Base-by-base conservation (phyloP, 495 filamentous ascomycete genomes). In the Aspergillus incahuasiensis region DNA sequence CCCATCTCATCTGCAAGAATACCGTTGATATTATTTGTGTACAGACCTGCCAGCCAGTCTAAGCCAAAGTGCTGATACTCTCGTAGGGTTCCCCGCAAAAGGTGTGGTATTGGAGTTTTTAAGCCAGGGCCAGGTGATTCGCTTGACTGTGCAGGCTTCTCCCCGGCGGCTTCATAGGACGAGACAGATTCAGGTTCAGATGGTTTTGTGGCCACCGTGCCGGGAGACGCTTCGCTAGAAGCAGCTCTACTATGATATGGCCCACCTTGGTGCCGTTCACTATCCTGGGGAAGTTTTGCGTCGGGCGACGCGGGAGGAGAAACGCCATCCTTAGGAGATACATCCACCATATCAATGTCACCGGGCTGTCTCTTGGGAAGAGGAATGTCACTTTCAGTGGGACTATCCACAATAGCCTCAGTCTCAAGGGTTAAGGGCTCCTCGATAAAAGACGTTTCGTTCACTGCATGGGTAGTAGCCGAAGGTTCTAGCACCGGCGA, bases 1-100 rank as follows among this genome's bases (percentile, higher is more conserved):
- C 95, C 95, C 95, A 99, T 99, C 64, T 99, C 95, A 65, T 99
- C 95, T 5, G 95, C 95, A n/a, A 99, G 77, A 48, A 99, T 99
- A 39, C 95, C 95, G 66, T 99, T 99, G 47, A 90, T 94, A 56
- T 89, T 82, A 56, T 90, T 92, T n/a, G 84, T 85, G 70, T 99
- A 96, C 5, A 97, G 80, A 1, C 87, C 85, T 6, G 91, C 90
- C 40, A 99, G 86, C 95, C 95, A 99, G 64, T 99, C 95, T 13
- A 99, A 75, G 9, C 95, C 95, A 67, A 87, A 88, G 63, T 97
- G 95, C 57, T 99, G 95, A 63, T 99, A 99, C 70, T 96, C 91
- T 69, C 95, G 89, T 15, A 99, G 77, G 2, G 84, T 95, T 13
- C 95, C 95, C 57, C 95, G 84, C 2, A 99, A 75, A n/a, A 97